Evolutionary conservation across 371 early-diverging fungal genomes (phyloP).

Genomic region (Mortierella sp.): DNA sequence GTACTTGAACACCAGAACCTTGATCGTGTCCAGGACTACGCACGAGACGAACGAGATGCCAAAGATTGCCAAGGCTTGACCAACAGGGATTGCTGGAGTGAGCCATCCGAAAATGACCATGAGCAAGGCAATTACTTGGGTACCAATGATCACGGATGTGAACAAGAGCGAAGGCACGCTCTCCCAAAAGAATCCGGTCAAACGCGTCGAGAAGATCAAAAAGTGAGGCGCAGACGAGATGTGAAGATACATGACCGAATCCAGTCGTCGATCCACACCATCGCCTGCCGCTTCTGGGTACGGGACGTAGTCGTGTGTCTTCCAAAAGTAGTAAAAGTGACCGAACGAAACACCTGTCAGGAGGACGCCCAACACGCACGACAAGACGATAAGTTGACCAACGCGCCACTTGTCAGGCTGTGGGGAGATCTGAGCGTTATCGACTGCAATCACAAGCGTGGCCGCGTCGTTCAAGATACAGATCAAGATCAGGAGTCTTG

Average conservation of each 20-base stretch:
- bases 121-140: constrained; percentile 91
- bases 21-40: constrained; percentile 86
- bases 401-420: constrained; percentile 94
- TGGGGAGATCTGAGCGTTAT: constrained; percentile 88
- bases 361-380: constrained; percentile 76
- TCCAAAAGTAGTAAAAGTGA: constrained; percentile 81
- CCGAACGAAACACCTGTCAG: constrained; percentile 83
- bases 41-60: constrained; percentile 77
- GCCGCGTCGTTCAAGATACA: constrained; percentile 92
- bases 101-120: constrained; percentile 85
- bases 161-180: constrained; percentile 78
- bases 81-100: constrained; percentile 65
- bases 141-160: constrained; percentile 80
- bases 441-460: constrained; percentile 91
- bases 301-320: constrained; percentile 52
- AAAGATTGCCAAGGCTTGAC: constrained; percentile 69
- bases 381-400: constrained; percentile 87
- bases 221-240: constrained; percentile 93
- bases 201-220: constrained; percentile 91
- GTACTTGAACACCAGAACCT: constrained; percentile 80
- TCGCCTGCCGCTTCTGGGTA: constrained; percentile 18
- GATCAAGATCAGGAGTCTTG: constrained; percentile 85
- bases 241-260: constrained; percentile 91
- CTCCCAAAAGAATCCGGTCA: constrained; percentile 89
- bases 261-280: constrained; percentile 56